Evolutionary conservation across 495 filamentous ascomycete species (phyloP), one percentile per base, ranked within the genome.

Genomic region (Aspergillus kassunensis): DNA sequence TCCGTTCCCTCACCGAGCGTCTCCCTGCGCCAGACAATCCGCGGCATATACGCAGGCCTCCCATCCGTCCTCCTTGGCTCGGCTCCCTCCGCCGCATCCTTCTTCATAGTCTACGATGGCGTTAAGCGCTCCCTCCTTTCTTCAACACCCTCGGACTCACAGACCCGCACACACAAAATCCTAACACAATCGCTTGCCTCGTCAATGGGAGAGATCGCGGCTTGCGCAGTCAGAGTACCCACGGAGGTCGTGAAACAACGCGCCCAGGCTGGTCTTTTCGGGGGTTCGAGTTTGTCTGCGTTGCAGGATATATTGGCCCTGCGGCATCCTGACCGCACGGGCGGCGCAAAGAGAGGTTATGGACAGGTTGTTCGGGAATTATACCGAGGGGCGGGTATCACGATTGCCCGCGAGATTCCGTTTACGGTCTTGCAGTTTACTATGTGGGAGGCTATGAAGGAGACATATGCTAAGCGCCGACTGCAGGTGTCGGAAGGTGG

Each of bases 201-300:
- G 9, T 87, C 80, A 11, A 64, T 90, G 25, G 95, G 95, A 24
- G 93, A 98, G 72, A 77, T 97, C 18, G 90, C 93, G 8, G 93
- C 93, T 0, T 98, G 93, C 69, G 83, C 90, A 6, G 85, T 97
- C 3, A 76, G 93, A 24, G 95, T 98, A 19, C 93, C 93, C 6
- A 98, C 93, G 0, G 93, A 98, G 66, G 93, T 98, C 3, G 76
- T 97, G 56, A 98, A 98, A 79, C 95, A 97, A 77, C 80, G 93
- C 39, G 91, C 93, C 23, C 93, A 98, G 64, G 93, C 93, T 0
- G 78, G 81, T 8, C 85, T 93, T 67, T 62, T 89, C 78, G 51
- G 68, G 70, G 61, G 73, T 56, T 39, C 74, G n/a, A 75, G 61
- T 53, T 58, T 71, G 10, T 58, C 62, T 21, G 84, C 89, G 4